phyloP scores from a whole-genome alignment of 305 asterid species.

The Fraxinus latifolia region DNA sequence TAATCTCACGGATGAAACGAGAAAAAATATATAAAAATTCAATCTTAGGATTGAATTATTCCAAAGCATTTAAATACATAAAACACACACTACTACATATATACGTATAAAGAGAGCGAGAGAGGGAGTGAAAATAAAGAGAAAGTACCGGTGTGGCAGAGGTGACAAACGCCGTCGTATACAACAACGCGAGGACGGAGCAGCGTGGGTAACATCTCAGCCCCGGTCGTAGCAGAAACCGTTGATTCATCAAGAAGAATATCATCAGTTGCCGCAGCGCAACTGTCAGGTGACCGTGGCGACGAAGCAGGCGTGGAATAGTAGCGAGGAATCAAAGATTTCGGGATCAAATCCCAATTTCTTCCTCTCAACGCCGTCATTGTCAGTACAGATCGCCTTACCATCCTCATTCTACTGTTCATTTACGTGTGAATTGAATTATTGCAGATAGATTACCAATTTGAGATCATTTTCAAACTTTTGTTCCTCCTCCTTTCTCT shows the following conservation, averaged over 20 bases:
- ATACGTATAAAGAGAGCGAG: background rate
- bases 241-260: slow-evolving; percentile 27
- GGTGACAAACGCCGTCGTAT: slow-evolving; percentile 92
- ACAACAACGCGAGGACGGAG: slow-evolving; percentile 83
- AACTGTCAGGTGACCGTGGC: slow-evolving; percentile 19
- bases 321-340: slow-evolving; percentile 21
- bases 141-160: slow-evolving; percentile 64
- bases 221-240: slow-evolving; percentile 23
- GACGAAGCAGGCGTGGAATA: slow-evolving; percentile 27
- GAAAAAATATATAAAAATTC: too few species aligned
- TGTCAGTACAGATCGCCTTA: slow-evolving; percentile 28
- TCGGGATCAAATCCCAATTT: slow-evolving; percentile 12
- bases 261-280: slow-evolving; percentile 33
- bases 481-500: background rate
- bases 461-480: background rate
- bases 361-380: slow-evolving; percentile 20
- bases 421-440: background rate
- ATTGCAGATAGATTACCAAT: background rate
- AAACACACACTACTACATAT: background rate
- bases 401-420: slow-evolving; percentile 27
- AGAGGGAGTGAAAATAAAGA: background rate
- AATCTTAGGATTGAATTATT: too few species aligned
- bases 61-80: background rate
- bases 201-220: slow-evolving; percentile 33
- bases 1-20: background rate